A percentile compares a stretch with the other conserved stretches of the same genome.
Evolutionary conservation across 1,139 yeast species (phyloP).

Genomic region (Hansenula sp.): DNA sequence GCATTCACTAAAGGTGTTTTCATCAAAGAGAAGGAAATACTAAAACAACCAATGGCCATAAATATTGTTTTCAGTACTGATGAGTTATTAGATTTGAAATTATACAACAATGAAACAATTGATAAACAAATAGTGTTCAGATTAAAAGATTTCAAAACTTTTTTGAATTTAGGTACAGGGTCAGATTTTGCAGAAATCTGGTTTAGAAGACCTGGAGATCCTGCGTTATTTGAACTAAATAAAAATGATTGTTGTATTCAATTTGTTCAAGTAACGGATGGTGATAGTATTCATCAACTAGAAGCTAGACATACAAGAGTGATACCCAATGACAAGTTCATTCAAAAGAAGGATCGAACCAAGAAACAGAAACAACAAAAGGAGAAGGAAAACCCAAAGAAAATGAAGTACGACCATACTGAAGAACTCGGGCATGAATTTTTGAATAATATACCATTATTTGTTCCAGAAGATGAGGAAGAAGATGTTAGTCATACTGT

Average conservation of each 20-base stretch:
- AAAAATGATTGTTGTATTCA: constrained; percentile 32
- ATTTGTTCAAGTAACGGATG: constrained; percentile 45
- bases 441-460: constrained; percentile 5
- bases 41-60: constrained; percentile 56
- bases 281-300: constrained; percentile 14
- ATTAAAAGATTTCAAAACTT: constrained; percentile 49
- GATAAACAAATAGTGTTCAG: constrained; percentile 34
- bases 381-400: neutral
- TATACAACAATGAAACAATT: constrained; percentile 16
- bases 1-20: constrained; percentile 50
- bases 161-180: constrained; percentile 34
- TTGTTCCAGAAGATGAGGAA: constrained; percentile 10
- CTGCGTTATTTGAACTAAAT: constrained; percentile 42
- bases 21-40: constrained; percentile 45
- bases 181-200: constrained; percentile 39
- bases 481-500: neutral
- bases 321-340: constrained; percentile 6
- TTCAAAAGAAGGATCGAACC: constrained; percentile 11
- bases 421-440: neutral
- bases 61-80: constrained; percentile 45
- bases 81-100: constrained; percentile 36
- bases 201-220: constrained; percentile 51
- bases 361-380: neutral
- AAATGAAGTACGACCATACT: constrained; percentile 5
- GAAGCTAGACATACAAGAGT: constrained; percentile 4